Percentiles rank a stretch among this genome's conserved stretches.
These are phyloP conservation scores for Helichrysum umbraculigerum DNA, from an alignment of 129 eudicot genomes.

Conservation along the genomic window DNA sequence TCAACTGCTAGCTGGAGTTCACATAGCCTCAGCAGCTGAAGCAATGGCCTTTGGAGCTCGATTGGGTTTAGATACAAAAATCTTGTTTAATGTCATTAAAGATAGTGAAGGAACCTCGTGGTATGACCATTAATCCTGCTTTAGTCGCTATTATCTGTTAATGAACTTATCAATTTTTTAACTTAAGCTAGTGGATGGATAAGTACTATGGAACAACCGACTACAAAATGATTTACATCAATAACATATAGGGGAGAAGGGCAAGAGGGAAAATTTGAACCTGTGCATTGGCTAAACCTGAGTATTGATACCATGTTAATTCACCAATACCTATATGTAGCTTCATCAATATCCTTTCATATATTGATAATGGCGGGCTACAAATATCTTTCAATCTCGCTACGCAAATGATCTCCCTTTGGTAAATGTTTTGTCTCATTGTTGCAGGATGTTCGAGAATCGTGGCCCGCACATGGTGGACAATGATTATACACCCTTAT, in stretches of 20 bases:
- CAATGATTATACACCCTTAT: constrained; percentile 89
- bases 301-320: not conserved
- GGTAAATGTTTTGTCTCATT: constrained; percentile 20
- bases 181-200: not conserved
- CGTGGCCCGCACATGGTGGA: constrained; percentile 99
- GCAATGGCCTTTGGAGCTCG: constrained; percentile 98
- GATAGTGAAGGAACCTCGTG: constrained; percentile 86
- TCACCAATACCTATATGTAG: not conserved
- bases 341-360: not conserved
- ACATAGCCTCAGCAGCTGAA: constrained; percentile 98
- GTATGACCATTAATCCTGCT: constrained; percentile 41
- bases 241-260: not conserved
- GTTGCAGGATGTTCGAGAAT: constrained; percentile 97
- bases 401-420: not conserved
- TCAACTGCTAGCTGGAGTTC: constrained; percentile 99
- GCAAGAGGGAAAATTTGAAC: not conserved
- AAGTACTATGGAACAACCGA: constrained; percentile 9
- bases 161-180: constrained; percentile 2
- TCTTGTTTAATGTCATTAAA: constrained; percentile 69
- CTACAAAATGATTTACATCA: constrained; percentile 3
- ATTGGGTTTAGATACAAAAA: constrained; percentile 79
- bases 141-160: constrained; percentile 8
- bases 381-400: not conserved
- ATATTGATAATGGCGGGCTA: not conserved
- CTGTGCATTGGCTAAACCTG: not conserved